A percentile compares a stretch with the other conserved stretches of the same genome.
phyloP scores from a whole-genome alignment of 192 early-diverging fungal genomes.

The Ambispora gerdemannii region DNA sequence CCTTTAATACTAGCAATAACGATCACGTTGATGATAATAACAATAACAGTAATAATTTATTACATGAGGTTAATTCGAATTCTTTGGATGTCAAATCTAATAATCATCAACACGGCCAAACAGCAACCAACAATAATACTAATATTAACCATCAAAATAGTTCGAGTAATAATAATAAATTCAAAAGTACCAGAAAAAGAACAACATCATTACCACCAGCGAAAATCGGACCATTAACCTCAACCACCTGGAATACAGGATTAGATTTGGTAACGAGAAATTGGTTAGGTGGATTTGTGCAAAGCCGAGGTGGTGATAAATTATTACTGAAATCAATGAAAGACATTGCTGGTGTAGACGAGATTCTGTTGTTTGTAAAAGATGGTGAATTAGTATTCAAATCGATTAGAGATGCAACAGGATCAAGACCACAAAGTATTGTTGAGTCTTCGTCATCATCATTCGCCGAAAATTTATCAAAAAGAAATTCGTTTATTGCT shows the following conservation, averaged over 20 bases:
- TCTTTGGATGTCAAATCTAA: no score
- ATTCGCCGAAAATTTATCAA: conserved; percentile 39
- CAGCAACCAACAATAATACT: no score
- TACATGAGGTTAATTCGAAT: no score
- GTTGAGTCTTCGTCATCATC: conserved; percentile 4
- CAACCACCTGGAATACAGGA: conserved; percentile 17
- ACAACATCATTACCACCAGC: conserved; percentile 41
- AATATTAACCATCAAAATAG: no score
- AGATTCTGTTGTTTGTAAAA: conserved; percentile 33
- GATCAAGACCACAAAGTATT: conserved; percentile 20
- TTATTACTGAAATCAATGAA: conserved; percentile 34
- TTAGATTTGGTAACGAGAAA: conserved; percentile 36
- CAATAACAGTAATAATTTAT: no score
- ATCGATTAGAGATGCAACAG: conserved; percentile 28
- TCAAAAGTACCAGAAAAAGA: conserved; percentile 26
- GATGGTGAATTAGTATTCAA: conserved; percentile 41
- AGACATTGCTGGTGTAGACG: conserved; percentile 35
- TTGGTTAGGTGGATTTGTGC: conserved; percentile 22
- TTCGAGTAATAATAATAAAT: no score
- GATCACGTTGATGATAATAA: no score
- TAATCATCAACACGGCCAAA: no score
- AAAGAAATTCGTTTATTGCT: conserved; percentile 39
- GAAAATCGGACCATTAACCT: conserved; percentile 16
- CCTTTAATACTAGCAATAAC: no score
- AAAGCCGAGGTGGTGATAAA: conserved; percentile 21